Conservation (phyloP, 345 rosid genomes). For the Linum trigynum region DNA sequence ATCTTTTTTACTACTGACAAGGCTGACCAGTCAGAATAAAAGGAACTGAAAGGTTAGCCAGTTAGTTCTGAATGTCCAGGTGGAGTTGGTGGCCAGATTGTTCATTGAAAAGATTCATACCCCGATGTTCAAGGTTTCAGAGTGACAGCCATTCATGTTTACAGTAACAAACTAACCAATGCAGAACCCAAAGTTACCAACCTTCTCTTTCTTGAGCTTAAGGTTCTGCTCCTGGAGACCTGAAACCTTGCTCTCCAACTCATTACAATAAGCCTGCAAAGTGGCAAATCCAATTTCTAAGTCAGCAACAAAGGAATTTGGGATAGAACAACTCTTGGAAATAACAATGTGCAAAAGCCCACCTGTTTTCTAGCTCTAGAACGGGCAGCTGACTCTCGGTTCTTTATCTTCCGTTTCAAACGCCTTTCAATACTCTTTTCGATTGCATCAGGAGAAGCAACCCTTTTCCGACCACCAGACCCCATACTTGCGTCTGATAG, state of each 20-base stretch:
- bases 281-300: constrained; percentile 2
- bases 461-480: constrained; percentile 28
- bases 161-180: too few species aligned
- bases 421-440: constrained; percentile 48
- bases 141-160: too few species aligned
- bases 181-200: constrained; percentile 9
- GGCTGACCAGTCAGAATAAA: too few species aligned
- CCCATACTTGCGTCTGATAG: constrained; percentile 19
- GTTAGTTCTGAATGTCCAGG: too few species aligned
- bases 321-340: neutral
- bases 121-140: too few species aligned
- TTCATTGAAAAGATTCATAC: too few species aligned
- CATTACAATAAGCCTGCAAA: constrained; percentile 52
- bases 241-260: constrained; percentile 47
- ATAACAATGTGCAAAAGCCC: neutral
- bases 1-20: too few species aligned
- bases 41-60: too few species aligned
- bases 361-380: constrained; percentile 65
- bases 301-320: neutral
- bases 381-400: constrained; percentile 66
- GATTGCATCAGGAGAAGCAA: constrained; percentile 17
- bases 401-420: constrained; percentile 58
- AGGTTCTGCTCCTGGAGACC: constrained; percentile 36
- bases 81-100: too few species aligned
- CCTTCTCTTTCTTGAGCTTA: constrained; percentile 56